Base-by-base conservation (phyloP, 2,329 filamentous ascomycete species). In the Fusarium sp. region DNA sequence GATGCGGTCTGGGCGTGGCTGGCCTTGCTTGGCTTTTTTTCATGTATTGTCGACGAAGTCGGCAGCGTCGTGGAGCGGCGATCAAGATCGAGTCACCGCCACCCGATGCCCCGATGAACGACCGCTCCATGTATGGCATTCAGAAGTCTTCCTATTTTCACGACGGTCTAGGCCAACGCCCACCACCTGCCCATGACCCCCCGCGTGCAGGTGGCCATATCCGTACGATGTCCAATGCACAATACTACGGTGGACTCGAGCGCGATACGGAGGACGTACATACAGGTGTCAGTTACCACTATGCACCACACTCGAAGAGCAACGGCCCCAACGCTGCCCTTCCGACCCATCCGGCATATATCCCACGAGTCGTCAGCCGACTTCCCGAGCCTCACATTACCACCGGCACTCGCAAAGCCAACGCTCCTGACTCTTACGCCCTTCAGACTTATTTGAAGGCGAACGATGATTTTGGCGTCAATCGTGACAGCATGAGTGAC, bases 1-100 rank as follows among this genome's bases (percentile, higher is more conserved):
- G 84, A 14, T 82, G 80, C 8, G 78, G 78, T 0, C 76, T 85
- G 0, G 71, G 83, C 3, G 73, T 88, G 5, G 34, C 84, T 7
- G 79, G 83, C 1, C 80, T 79, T 4, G 66, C 77, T 1, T 80
- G 75, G 4, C 78, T 89, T 1, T 83, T 88, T 51, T 69, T 80
- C 52, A 64, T 87, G 2, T 83, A 88, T 75, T 84, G 83, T 69
- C 80, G 83, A 9, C 80, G 78, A 17, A 45, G 4, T 7, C 64
- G 64, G 8, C 0, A 14, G 1, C 56, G 60, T 0, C 19, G 7
- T 5, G 52, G 21, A 19, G 56, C 22, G n/a, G 64, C 24, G 2
- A 55, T 70, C 7, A 70, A 71, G 36, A 71, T 71, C 1, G 55
- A 56, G 4, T 66, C 67, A 2, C 65, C 67, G 0, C 9, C 40